phyloP scores from a whole-genome alignment of 192 early-diverging fungal genomes.

The Umbelopsis isabellina region DNA sequence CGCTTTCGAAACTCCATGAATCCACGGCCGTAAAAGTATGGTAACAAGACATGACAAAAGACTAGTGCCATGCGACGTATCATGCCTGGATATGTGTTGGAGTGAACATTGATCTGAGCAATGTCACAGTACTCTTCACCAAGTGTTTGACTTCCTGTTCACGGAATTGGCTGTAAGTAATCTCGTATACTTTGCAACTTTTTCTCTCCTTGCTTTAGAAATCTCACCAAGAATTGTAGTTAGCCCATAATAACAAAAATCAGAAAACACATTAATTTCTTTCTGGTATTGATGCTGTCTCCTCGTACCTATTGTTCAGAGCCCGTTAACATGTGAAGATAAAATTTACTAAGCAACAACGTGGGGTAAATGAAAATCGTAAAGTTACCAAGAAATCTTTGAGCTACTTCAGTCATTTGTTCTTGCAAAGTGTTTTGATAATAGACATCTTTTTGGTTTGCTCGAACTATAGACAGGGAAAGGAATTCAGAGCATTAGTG shows the following conservation, averaged over 20 bases:
- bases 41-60: constrained; percentile 30
- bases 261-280: constrained; percentile 62
- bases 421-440: constrained; percentile 71
- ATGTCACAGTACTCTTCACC: constrained; percentile 98
- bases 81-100: constrained; percentile 55
- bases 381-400: constrained; percentile 62
- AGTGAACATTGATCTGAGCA: constrained; percentile 59
- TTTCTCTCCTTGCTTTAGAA: neutral
- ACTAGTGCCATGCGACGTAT: constrained; percentile 27
- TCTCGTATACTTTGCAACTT: neutral
- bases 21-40: constrained; percentile 31
- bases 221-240: constrained; percentile 69
- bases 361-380: neutral
- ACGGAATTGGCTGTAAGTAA: neutral
- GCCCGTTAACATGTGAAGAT: neutral
- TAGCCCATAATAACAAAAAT: constrained; percentile 73
- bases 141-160: constrained; percentile 74
- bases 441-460: constrained; percentile 89
- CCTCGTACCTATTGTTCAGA: constrained; percentile 50
- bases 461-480: constrained; percentile 60
- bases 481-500: neutral
- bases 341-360: constrained; percentile 25
- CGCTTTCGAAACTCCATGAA: constrained; percentile 29
- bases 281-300: constrained; percentile 64
- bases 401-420: constrained; percentile 64